phyloP scores from a whole-genome alignment of 768 basidiomycete species.

The Kwoniella sp. region DNA sequence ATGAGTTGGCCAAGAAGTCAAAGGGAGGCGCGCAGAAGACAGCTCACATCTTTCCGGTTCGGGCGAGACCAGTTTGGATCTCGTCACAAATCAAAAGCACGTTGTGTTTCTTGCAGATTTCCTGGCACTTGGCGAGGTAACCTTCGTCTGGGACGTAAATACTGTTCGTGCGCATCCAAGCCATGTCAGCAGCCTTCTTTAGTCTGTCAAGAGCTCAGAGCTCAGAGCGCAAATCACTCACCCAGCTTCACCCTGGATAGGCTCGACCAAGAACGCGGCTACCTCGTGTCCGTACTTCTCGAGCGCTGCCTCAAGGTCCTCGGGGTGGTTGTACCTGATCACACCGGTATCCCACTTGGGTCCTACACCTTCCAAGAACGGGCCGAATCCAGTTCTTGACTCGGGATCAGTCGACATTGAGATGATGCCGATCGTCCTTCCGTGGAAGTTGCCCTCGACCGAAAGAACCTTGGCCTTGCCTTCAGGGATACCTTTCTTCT shows the following conservation, averaged over 20 bases:
- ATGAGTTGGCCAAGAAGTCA: no score
- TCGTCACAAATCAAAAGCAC: constrained; percentile 97
- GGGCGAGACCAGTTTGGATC: constrained; percentile 94
- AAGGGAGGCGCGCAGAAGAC: no score
- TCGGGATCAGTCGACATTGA: constrained; percentile 92
- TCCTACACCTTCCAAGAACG: constrained; percentile 82
- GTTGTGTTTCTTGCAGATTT: constrained; percentile 87
- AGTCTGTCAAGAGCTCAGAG: no score
- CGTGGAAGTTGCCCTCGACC: constrained; percentile 92
- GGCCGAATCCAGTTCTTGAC: constrained; percentile 82
- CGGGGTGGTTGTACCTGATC: constrained; percentile 81
- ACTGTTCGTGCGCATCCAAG: constrained; percentile 58
- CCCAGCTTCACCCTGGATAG: constrained; percentile 99
- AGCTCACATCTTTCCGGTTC: constrained; percentile 81
- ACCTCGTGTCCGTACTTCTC: constrained; percentile 77
- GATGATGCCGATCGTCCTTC: constrained; percentile 84
- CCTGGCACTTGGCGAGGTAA: constrained; percentile 75
- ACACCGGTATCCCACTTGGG: constrained; percentile 66
- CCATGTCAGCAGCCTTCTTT: neutral
- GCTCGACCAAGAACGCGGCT: constrained; percentile 93
- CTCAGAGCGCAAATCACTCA: no score
- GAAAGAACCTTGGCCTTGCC: constrained; percentile 84
- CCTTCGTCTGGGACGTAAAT: constrained; percentile 89
- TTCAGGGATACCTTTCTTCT: constrained; percentile 75
- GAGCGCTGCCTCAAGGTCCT: constrained; percentile 79